Evolutionary conservation across 371 early-diverging fungal species (phyloP).

Genomic region (Umbelopsis sp.): DNA sequence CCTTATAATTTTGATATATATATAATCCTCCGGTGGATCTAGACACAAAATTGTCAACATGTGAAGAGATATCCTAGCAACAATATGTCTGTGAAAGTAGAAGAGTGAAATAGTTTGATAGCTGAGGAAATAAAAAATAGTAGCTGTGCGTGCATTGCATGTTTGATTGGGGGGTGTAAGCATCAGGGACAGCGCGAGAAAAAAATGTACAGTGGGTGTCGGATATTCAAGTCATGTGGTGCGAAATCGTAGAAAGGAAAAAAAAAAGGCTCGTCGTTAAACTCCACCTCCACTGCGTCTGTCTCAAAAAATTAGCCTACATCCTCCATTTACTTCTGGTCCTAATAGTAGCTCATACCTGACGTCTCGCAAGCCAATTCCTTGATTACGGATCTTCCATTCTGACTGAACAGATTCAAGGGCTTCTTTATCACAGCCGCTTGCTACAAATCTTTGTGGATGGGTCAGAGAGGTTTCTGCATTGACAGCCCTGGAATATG

Average conservation of each 20-base stretch:
- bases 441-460: slow-evolving; percentile 38
- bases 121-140: background rate
- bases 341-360: slow-evolving; percentile 29
- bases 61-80: slow-evolving; percentile 4
- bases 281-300: slow-evolving; percentile 17
- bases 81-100: background rate
- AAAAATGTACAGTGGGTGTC: background rate
- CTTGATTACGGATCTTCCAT: slow-evolving; percentile 44
- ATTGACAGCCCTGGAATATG: slow-evolving; percentile 7
- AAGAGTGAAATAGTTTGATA: background rate
- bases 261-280: background rate
- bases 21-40: background rate
- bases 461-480: slow-evolving; percentile 21
- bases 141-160: background rate
- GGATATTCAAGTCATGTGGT: background rate
- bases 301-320: background rate
- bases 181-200: slow-evolving; percentile 5
- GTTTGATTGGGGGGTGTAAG: background rate
- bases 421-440: slow-evolving; percentile 43
- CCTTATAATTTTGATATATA: background rate
- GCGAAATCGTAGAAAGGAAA: background rate
- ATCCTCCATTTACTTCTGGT: background rate
- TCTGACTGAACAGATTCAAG: slow-evolving; percentile 45
- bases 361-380: slow-evolving; percentile 48
- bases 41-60: slow-evolving; percentile 28